phyloP scores from a whole-genome alignment of 2,329 filamentous ascomycete species.

The Fusarium nurragi region DNA sequence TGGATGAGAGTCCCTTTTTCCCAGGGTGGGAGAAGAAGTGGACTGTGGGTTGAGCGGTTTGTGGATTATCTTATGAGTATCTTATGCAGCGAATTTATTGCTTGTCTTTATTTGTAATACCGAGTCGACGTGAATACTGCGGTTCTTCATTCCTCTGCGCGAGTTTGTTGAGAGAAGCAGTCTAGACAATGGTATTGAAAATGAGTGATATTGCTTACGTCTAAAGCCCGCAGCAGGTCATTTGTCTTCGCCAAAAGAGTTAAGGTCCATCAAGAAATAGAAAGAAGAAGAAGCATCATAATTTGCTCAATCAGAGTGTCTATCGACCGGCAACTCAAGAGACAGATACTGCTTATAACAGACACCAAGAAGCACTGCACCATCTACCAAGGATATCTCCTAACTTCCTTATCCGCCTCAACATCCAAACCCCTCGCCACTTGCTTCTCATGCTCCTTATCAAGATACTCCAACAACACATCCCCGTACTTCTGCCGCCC shows the following conservation, averaged over 20 bases:
- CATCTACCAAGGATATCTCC: slow-evolving; percentile 67
- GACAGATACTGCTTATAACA: neutral
- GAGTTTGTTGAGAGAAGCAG: too few relatives aligned
- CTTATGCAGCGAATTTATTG: neutral
- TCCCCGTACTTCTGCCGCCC: slow-evolving; percentile 78
- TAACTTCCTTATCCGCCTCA: slow-evolving; percentile 66
- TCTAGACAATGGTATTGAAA: too few relatives aligned
- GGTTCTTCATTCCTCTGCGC: too few relatives aligned
- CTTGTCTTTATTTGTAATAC: neutral
- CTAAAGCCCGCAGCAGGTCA: too few relatives aligned
- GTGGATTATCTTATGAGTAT: accelerated
- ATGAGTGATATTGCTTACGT: too few relatives aligned
- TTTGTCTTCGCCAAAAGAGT: too few relatives aligned
- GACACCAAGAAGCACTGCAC: neutral
- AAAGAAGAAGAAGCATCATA: neutral
- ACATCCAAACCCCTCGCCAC: slow-evolving; percentile 71
- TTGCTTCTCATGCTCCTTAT: slow-evolving; percentile 78
- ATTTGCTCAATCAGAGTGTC: neutral
- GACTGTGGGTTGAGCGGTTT: slow-evolving; percentile 7
- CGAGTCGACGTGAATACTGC: neutral
- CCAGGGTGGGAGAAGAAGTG: slow-evolving; percentile 68
- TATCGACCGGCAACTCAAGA: neutral
- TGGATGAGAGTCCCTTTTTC: slow-evolving; percentile 81
- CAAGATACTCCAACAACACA: slow-evolving; percentile 79
- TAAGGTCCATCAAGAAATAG: too few relatives aligned